Evolutionary conservation across 352 stramenopile species (phyloP).

Genomic region (Phytophthora megakarya): DNA sequence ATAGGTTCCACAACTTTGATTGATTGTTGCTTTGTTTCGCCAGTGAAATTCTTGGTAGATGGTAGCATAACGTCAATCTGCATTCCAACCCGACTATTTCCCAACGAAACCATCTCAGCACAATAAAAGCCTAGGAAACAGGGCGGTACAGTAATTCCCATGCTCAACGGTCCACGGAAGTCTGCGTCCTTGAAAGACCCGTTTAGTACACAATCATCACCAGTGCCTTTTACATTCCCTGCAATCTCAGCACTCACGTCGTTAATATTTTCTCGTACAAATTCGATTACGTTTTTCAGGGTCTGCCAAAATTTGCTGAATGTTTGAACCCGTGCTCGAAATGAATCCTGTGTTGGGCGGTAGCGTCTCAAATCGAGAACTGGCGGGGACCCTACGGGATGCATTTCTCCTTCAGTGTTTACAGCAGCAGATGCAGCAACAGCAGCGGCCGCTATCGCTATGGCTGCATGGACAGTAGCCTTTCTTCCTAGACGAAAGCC

Average conservation of each 20-base stretch:
- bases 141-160: conserved; percentile 49
- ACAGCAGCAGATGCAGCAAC: conserved; percentile 31
- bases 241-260: conserved; percentile 54
- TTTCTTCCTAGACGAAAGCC: conserved; percentile 80
- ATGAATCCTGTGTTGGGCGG: conserved; percentile 46
- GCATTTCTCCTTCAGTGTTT: conserved; percentile 23
- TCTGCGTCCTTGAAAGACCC: conserved; percentile 70
- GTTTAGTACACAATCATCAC: conserved; percentile 54
- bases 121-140: conserved; percentile 67
- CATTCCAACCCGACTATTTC: conserved; percentile 49
- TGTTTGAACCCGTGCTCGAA: conserved; percentile 51
- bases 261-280: conserved; percentile 65
- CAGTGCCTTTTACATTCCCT: conserved; percentile 54
- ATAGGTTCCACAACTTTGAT: conserved; percentile 40
- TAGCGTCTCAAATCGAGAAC: conserved; percentile 52
- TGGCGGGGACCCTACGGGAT: conserved; percentile 26
- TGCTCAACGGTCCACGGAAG: conserved; percentile 55
- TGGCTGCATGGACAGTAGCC: conserved; percentile 37
- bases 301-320: conserved; percentile 67
- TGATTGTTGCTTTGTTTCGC: conserved; percentile 12
- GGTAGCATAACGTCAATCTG: conserved; percentile 66
- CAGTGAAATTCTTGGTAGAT: conserved; percentile 9
- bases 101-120: conserved; percentile 52
- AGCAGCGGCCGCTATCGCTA: conserved; percentile 28
- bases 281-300: conserved; percentile 55